Evolutionary conservation across 2,329 filamentous ascomycete genomes (phyloP), one percentile per base, ranked within the genome.

Genomic region (Alternaria ethzedia): DNA sequence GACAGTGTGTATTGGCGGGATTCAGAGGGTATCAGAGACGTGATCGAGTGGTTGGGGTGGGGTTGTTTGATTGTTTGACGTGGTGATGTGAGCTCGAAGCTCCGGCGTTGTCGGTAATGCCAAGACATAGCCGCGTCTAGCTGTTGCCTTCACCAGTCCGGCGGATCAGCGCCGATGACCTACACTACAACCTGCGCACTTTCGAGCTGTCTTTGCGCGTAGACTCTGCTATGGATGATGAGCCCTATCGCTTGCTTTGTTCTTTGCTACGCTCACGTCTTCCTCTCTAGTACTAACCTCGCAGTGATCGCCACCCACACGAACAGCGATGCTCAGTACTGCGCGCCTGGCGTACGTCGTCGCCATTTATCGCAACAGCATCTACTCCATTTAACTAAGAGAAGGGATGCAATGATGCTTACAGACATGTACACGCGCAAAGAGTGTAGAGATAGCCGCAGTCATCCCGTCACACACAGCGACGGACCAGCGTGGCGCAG

Each of bases 31-130:
- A 49, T 56, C 12, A 26, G 58, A 44, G 21, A 28, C 30, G 63
- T 55, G 63, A 61, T 61, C 57, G 57, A 52, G 57, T 44, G 52
- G 56, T 46, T 51, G 67, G 59, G 57, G 66, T 57, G 67, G 63
- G 62, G 54, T 58, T 49, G 65, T 61, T 54, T 65, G 64, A 41
- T 45, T 54, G 65, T 66, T 69, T 65, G 68, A 59, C 56, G 72
- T 68, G 59, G 67, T 65, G 63, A 63, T 66, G 68, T 61, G 65
- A 69, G 52, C 60, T 63, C 56, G 20, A 59, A 63, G 60, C 60
- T 63, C 60, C 60, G 60, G 60, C 60, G 49, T 44, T 63, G 60
- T 63, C 60, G 60, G 60, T 44, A 59, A 63, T 63, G 60, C 60
- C 60, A 63, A 66, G 65, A 36, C 60, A 21, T 15, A 63, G 56